A percentile compares a stretch with the other conserved stretches of the same genome.
Evolutionary conservation across 768 basidiomycete genomes (phyloP).

Genomic region (Lepiota subincarnata): DNA sequence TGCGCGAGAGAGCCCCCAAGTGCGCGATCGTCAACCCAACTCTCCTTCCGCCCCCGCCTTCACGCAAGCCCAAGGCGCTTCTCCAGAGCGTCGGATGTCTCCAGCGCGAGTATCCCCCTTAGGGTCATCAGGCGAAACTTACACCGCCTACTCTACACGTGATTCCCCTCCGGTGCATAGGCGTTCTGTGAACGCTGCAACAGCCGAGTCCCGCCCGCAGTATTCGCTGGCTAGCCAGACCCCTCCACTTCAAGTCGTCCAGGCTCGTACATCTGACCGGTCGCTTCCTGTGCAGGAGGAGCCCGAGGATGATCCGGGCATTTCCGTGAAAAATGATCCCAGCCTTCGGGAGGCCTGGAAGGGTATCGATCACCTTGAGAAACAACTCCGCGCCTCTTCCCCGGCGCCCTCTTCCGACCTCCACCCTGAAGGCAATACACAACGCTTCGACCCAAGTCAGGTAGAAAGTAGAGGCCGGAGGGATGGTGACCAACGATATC

Average conservation of each 20-base stretch:
- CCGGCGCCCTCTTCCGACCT: slow-evolving; percentile 55
- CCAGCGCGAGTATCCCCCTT: slow-evolving; percentile 47
- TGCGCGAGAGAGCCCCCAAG: slow-evolving; percentile 44
- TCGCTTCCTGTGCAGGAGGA: slow-evolving; percentile 78
- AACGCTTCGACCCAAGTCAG: slow-evolving; percentile 26
- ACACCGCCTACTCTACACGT: slow-evolving; percentile 39
- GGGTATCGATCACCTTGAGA: slow-evolving; percentile 29
- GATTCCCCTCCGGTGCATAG: slow-evolving; percentile 36
- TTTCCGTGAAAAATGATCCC: slow-evolving; percentile 29
- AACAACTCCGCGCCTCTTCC: slow-evolving; percentile 33
- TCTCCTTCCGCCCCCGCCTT: slow-evolving; percentile 33
- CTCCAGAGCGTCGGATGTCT: slow-evolving; percentile 49
- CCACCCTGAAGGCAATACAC: slow-evolving; percentile 37
- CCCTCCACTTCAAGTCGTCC: slow-evolving; percentile 49
- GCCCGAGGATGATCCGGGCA: slow-evolving; percentile 56
- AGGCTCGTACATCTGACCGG: slow-evolving; percentile 61
- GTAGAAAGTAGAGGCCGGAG: slow-evolving; percentile 30
- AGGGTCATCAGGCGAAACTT: slow-evolving; percentile 38
- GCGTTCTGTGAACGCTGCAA: slow-evolving; percentile 21
- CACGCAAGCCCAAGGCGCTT: slow-evolving; percentile 38
- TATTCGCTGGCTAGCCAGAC: slow-evolving; percentile 45
- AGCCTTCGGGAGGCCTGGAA: slow-evolving; percentile 19
- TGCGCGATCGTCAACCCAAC: slow-evolving; percentile 39
- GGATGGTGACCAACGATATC: no score
- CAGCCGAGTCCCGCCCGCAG: slow-evolving; percentile 24